Percentiles rank a stretch among this genome's conserved stretches.
These are phyloP conservation scores for Craterostigma plantagineum DNA, from an alignment of 257 asterid genomes.

Conservation along the genomic window DNA sequence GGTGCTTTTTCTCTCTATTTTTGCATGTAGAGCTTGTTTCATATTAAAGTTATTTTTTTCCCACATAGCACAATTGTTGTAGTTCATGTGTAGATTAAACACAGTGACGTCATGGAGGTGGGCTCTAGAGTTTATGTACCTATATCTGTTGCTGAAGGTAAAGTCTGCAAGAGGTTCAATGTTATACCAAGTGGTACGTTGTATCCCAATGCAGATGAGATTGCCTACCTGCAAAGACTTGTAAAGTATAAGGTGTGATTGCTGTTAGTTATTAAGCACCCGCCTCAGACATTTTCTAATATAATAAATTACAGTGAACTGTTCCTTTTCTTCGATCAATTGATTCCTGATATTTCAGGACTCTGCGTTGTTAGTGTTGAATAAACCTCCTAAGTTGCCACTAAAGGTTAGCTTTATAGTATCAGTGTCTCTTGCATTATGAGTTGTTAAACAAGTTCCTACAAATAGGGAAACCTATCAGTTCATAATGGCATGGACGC, in stretches of 20 bases:
- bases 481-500: conserved; percentile 98
- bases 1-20: conserved; percentile 6
- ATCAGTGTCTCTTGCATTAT: neutral
- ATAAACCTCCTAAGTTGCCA: conserved; percentile 93
- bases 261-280: conserved; percentile 3
- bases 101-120: conserved; percentile 47
- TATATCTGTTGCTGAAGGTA: conserved; percentile 58
- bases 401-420: conserved; percentile 40
- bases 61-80: conserved; percentile 6
- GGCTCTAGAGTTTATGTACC: conserved; percentile 57
- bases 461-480: conserved; percentile 46
- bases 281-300: neutral
- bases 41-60: conserved; percentile 2
- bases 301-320: neutral
- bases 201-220: conserved; percentile 93
- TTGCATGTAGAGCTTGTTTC: conserved; percentile 2
- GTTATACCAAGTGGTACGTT: conserved; percentile 74
- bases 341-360: conserved; percentile 29
- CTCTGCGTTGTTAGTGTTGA: conserved; percentile 67
- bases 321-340: conserved; percentile 10
- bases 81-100: conserved; percentile 38
- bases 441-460: neutral
- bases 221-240: conserved; percentile 63
- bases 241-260: conserved; percentile 62
- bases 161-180: conserved; percentile 63